Base-by-base conservation (phyloP, 495 filamentous ascomycete genomes). In the Xylaria palmicola region DNA sequence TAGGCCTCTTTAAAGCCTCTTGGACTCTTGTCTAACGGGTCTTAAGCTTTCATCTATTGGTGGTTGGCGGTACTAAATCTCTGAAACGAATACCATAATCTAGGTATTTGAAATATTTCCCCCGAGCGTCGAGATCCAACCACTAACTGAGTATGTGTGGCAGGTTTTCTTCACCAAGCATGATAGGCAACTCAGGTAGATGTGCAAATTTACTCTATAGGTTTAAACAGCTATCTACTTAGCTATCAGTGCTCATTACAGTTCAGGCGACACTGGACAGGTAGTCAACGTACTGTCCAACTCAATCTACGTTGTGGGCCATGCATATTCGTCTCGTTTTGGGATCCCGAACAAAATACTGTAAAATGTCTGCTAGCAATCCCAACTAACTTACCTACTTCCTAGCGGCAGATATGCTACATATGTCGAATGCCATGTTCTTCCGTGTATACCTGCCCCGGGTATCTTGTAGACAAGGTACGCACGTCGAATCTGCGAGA, bases 61-160 rank as follows among this genome's bases (percentile, higher is more conserved):
- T 7, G 26, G 9, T 34, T 29, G n/a, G n/a, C n/a, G n/a, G 29
- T 48, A n/a, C 29, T 52, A 52, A 36, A 36, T 36, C 19, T 20
- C 19, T 13, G 10, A 52, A 30, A 20, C n/a, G 29, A 52, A 52
- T 26, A n/a, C 5, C 19, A 10, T 19, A 5, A 10, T 52, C n/a
- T n/a, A n/a, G n/a, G 6, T 53, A 54, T 54, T 54, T 54, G 22
- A 54, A 40, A 54, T 41, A n/a, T n/a, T n/a, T n/a, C n/a, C n/a
- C n/a, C n/a, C n/a, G n/a, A n/a, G n/a, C n/a, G n/a, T n/a, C n/a
- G n/a, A n/a, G n/a, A n/a, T n/a, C n/a, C n/a, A n/a, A n/a, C n/a
- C n/a, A n/a, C n/a, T n/a, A n/a, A n/a, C n/a, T n/a, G n/a, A n/a
- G n/a, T n/a, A n/a, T n/a, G n/a, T n/a, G n/a, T n/a, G n/a, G n/a